phyloP scores from a whole-genome alignment of 1,139 yeast species.

The Keqinozyma sinolaborantium region DNA sequence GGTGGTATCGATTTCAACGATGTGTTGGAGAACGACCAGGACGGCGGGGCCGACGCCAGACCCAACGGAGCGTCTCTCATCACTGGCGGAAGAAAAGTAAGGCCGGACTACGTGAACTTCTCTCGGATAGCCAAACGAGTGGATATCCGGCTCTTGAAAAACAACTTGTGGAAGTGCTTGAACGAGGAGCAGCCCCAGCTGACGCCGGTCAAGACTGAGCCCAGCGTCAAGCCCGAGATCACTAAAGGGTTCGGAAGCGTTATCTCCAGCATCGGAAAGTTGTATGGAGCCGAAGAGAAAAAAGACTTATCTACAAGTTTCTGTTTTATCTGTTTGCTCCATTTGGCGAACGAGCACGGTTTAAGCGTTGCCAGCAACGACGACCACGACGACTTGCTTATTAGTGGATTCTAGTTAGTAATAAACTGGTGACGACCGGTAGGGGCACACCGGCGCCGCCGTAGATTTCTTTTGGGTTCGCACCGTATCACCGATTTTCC shows the following conservation, averaged over 20 bases:
- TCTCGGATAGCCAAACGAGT: slow-evolving; percentile 84
- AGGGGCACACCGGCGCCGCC: too few species aligned
- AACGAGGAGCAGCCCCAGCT: slow-evolving; percentile 14
- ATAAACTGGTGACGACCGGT: too few species aligned
- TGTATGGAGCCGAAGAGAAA: slow-evolving; percentile 49
- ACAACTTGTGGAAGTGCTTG: slow-evolving; percentile 74
- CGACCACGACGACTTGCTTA: slow-evolving; percentile 53
- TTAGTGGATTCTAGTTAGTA: slow-evolving; percentile 33
- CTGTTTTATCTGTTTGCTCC: slow-evolving; percentile 80
- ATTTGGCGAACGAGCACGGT: slow-evolving; percentile 88
- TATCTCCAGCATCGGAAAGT: slow-evolving; percentile 47
- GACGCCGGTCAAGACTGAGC: not conserved
- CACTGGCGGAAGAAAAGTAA: slow-evolving; percentile 36
- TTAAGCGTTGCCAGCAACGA: slow-evolving; percentile 57
- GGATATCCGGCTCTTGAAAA: slow-evolving; percentile 75
- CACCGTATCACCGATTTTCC: not conserved
- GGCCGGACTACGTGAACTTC: slow-evolving; percentile 67
- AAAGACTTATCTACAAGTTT: slow-evolving; percentile 82
- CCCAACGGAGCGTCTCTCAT: slow-evolving; percentile 15
- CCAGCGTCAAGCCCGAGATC: slow-evolving; percentile 14
- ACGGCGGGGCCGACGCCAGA: slow-evolving; percentile 18
- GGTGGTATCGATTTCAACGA: slow-evolving; percentile 47
- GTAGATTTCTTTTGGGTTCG: not conserved
- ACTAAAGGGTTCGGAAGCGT: slow-evolving; percentile 37
- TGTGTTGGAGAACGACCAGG: slow-evolving; percentile 23